Percentiles rank a stretch among this genome's conserved stretches.
These are phyloP conservation scores for Colletotrichum sp. DNA, from an alignment of 2,329 filamentous ascomycete genomes.

Conservation along the genomic window DNA sequence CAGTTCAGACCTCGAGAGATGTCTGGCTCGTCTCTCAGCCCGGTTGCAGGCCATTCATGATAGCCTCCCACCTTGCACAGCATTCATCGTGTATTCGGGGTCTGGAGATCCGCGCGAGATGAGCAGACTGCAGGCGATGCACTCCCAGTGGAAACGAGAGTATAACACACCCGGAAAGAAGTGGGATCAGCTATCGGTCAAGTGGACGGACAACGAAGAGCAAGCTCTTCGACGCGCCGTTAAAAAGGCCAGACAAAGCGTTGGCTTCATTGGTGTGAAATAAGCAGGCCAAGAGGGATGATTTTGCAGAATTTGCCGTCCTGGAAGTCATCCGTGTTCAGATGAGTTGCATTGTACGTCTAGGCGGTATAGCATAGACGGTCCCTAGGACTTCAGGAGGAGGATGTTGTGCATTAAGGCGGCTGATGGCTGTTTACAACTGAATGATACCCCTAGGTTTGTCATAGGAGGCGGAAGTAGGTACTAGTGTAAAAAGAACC, in stretches of 20 bases:
- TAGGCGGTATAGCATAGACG: neutral
- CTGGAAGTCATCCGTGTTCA: neutral
- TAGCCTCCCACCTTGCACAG: slow-evolving; percentile 68
- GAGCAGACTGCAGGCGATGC: slow-evolving; percentile 65
- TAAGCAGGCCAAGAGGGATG: slow-evolving; percentile 36
- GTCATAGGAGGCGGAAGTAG: neutral
- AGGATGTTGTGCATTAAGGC: neutral
- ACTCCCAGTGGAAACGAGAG: slow-evolving; percentile 66
- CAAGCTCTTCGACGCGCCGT: slow-evolving; percentile 66
- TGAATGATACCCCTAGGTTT: slow-evolving; percentile 8
- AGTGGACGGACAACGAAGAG: slow-evolving; percentile 72
- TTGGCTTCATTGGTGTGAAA: slow-evolving; percentile 71
- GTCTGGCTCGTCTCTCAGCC: slow-evolving; percentile 48
- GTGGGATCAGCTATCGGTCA: slow-evolving; percentile 70
- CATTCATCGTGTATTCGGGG: slow-evolving; percentile 68
- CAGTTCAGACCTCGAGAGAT: slow-evolving; percentile 47
- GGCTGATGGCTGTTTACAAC: neutral
- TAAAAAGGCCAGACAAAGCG: slow-evolving; percentile 61
- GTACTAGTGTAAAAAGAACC: neutral
- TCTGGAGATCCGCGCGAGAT: slow-evolving; percentile 73
- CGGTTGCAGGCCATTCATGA: slow-evolving; percentile 62
- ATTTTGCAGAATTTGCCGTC: neutral
- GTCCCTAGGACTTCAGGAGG: neutral
- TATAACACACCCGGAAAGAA: slow-evolving; percentile 68
- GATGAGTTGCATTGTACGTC: neutral